Percentiles rank a stretch among this genome's conserved stretches.
These are phyloP conservation scores for Xylariomycetidae sp. DNA, from an alignment of 2,329 filamentous ascomycete genomes.

Conservation along the genomic window DNA sequence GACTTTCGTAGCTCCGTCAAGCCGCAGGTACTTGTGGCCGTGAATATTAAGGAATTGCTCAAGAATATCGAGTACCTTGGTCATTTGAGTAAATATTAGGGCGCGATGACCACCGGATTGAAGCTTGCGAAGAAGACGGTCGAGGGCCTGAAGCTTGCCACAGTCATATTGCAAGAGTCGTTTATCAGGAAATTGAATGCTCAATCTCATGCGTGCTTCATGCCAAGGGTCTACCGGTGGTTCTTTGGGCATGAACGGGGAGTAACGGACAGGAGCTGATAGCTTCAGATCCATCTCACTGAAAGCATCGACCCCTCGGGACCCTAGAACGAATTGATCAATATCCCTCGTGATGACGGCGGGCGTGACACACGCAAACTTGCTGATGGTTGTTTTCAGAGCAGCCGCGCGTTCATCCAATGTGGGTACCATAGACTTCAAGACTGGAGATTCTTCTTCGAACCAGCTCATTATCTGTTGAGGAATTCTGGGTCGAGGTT, in stretches of 20 bases:
- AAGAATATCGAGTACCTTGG: slow-evolving; percentile 93
- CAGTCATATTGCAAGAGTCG: slow-evolving; percentile 96
- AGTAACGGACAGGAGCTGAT: slow-evolving; percentile 51
- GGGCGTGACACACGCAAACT: slow-evolving; percentile 90
- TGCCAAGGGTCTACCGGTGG: slow-evolving; percentile 77
- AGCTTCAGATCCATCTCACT: slow-evolving; percentile 52
- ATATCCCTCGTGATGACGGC: slow-evolving; percentile 79
- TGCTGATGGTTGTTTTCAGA: slow-evolving; percentile 72
- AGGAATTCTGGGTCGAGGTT: slow-evolving; percentile 56
- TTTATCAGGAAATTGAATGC: slow-evolving; percentile 95
- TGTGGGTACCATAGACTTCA: slow-evolving; percentile 67
- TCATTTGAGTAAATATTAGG: slow-evolving; percentile 99
- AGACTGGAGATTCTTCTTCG: slow-evolving; percentile 60
- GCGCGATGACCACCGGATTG: slow-evolving; percentile 89
- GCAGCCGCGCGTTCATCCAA: slow-evolving; percentile 67
- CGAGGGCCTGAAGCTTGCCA: slow-evolving; percentile 88
- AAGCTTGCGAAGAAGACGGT: slow-evolving; percentile 77
- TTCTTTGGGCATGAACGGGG: slow-evolving; percentile 52
- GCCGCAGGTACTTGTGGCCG: slow-evolving; percentile 89
- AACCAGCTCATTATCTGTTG: slow-evolving; percentile 69
- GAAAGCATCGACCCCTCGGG: slow-evolving; percentile 53
- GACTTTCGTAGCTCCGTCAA: slow-evolving; percentile 94
- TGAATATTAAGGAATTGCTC: slow-evolving; percentile 98
- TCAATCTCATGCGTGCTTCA: slow-evolving; percentile 84
- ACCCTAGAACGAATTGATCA: slow-evolving; percentile 61